A percentile compares a stretch with the other conserved stretches of the same genome.
Evolutionary conservation across 2,329 filamentous ascomycete species (phyloP).

Genomic region (Scedosporium apiospermum): DNA sequence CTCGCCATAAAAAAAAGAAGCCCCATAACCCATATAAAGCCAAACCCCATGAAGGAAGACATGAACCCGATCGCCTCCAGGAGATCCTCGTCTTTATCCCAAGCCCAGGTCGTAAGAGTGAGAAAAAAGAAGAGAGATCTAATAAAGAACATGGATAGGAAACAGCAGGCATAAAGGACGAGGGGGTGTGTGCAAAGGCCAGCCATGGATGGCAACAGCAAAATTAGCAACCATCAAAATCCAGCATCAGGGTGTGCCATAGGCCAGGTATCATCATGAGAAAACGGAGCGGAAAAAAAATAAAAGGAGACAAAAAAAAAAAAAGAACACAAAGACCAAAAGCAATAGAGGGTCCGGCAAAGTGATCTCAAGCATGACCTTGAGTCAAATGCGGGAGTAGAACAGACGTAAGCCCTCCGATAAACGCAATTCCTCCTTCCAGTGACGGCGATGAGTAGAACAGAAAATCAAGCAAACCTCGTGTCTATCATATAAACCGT

Average conservation of each 20-base stretch:
- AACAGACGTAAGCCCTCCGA: neutral
- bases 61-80: neutral
- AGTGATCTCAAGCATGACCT: neutral
- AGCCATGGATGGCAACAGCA: neutral
- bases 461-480: slow-evolving; percentile 1
- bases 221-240: neutral
- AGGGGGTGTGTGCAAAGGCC: neutral
- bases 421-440: neutral
- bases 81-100: neutral
- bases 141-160: neutral
- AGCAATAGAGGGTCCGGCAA: neutral
- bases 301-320: neutral
- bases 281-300: neutral
- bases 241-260: neutral
- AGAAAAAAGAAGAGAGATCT: neutral
- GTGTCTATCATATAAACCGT: neutral
- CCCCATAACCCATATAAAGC: neutral
- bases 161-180: neutral
- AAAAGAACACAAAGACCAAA: neutral
- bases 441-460: neutral
- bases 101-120: neutral
- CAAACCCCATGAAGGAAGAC: neutral
- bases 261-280: neutral
- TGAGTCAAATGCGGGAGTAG: neutral
- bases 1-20: neutral